Percentiles rank a stretch among this genome's conserved stretches.
phyloP scores from a whole-genome alignment of 805 yeast species.

The Candida germanica region DNA sequence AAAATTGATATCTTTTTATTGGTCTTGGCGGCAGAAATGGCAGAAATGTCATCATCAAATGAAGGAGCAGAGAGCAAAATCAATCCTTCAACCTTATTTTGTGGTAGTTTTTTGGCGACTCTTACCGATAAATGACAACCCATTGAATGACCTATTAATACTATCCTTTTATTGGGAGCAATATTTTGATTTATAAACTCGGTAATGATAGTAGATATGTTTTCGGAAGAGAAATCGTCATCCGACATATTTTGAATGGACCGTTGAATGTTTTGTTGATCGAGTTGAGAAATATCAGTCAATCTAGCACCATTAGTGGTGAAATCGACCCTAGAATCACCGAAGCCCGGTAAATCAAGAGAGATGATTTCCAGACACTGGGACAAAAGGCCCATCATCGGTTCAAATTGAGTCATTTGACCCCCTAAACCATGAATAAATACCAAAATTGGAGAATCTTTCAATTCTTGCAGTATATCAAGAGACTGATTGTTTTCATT shows the following conservation, averaged over 20 bases:
- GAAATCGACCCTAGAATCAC: slow-evolving; percentile 41
- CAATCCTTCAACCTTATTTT: slow-evolving; percentile 43
- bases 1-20: slow-evolving; percentile 6
- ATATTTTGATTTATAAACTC: slow-evolving; percentile 37
- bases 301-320: slow-evolving; percentile 14
- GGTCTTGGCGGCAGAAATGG: not conserved
- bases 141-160: slow-evolving; percentile 70
- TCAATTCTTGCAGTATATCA: slow-evolving; percentile 32
- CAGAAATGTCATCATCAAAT: slow-evolving; percentile 18
- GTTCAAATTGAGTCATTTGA: slow-evolving; percentile 79
- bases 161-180: slow-evolving; percentile 38
- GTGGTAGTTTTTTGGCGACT: slow-evolving; percentile 36
- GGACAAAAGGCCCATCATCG: slow-evolving; percentile 59
- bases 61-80: slow-evolving; percentile 51
- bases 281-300: slow-evolving; percentile 26
- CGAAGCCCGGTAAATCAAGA: slow-evolving; percentile 88
- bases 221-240: slow-evolving; percentile 42
- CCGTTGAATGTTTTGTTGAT: slow-evolving; percentile 26
- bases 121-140: slow-evolving; percentile 59
- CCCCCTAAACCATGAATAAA: slow-evolving; percentile 92
- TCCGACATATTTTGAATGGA: slow-evolving; percentile 30
- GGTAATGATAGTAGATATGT: slow-evolving; percentile 37
- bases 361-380: slow-evolving; percentile 63
- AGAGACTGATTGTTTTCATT: slow-evolving; percentile 22
- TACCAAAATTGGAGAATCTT: slow-evolving; percentile 56